Evolutionary conservation across 1,284 basidiomycete genomes (phyloP).

Genomic region (Tylopilus sp.): DNA sequence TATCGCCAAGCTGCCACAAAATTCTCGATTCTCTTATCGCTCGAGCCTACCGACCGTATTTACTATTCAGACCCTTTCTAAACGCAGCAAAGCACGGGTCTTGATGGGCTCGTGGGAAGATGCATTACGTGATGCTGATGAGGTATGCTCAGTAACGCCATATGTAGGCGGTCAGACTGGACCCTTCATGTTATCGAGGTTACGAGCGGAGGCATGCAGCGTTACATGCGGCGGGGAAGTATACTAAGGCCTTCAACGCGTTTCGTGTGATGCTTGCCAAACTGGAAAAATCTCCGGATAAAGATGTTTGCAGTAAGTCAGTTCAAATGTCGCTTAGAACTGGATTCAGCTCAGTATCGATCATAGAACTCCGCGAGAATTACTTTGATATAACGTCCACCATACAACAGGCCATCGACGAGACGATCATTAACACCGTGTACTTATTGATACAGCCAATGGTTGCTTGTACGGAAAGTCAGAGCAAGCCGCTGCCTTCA

Average conservation of each 20-base stretch:
- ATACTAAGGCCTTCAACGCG: background rate
- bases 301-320: background rate
- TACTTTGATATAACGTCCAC: background rate
- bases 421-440: background rate
- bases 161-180: background rate
- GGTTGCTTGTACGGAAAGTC: background rate
- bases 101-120: background rate
- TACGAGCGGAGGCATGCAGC: background rate
- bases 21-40: background rate
- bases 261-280: background rate
- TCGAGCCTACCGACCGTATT: background rate
- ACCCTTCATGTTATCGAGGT: background rate
- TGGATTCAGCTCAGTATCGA: background rate
- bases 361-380: background rate
- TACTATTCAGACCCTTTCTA: background rate
- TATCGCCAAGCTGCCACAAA: background rate
- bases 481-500: background rate
- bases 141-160: background rate
- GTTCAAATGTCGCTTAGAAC: background rate
- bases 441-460: background rate
- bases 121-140: background rate
- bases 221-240: background rate
- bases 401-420: background rate
- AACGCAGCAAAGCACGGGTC: background rate
- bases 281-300: background rate